Percentiles rank a stretch among this genome's conserved stretches.
These are phyloP conservation scores for Tetradesmus obliquus DNA, from an alignment of 139 green algal genomes.

Conservation along the genomic window DNA sequence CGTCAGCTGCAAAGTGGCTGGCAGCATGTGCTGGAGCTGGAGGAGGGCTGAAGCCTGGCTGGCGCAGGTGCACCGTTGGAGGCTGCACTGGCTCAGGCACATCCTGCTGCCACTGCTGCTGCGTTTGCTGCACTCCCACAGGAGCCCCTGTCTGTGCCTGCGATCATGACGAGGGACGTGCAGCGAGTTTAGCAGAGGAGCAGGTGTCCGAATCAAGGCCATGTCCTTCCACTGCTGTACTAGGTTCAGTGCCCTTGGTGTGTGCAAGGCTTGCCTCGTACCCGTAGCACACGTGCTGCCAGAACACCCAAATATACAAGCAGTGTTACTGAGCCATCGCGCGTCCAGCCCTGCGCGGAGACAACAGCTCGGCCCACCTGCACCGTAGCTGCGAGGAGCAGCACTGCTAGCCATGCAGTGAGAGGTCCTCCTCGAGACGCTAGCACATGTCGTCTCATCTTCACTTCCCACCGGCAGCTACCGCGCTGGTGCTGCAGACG, in stretches of 20 bases:
- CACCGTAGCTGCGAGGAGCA: background rate
- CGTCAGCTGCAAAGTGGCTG: background rate
- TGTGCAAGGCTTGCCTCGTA: background rate
- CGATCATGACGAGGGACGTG: background rate
- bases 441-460: background rate
- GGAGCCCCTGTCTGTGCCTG: background rate
- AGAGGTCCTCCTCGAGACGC: background rate
- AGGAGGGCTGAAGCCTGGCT: background rate
- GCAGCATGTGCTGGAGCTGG: background rate
- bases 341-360: background rate
- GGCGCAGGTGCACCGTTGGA: slow-evolving; percentile 2
- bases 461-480: background rate
- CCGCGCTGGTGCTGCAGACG: background rate
- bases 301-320: background rate
- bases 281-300: background rate
- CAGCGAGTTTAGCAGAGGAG: background rate
- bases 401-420: background rate
- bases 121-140: background rate
- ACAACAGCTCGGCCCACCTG: background rate
- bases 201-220: background rate
- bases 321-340: background rate
- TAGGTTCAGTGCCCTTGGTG: background rate
- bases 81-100: background rate
- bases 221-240: background rate
- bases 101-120: background rate